Evolutionary conservation across 495 filamentous ascomycete genomes (phyloP).

Genomic region (Xylaria grammica): DNA sequence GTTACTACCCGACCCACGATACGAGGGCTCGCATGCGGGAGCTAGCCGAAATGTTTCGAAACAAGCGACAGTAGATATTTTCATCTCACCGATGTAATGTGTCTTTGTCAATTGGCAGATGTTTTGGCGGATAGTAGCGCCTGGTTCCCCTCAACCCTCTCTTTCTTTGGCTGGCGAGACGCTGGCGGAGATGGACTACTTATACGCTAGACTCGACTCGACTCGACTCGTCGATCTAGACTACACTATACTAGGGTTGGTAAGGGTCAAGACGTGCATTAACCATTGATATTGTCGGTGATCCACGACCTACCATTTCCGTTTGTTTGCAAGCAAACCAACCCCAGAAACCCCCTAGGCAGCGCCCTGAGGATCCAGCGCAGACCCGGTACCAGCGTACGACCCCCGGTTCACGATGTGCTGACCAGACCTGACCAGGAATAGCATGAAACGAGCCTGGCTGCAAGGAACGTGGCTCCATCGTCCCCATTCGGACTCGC

Average conservation of each 20-base stretch:
- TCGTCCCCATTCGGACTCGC: neutral
- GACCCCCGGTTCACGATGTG: neutral
- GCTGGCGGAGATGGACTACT: slow-evolving; percentile 7
- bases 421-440: slow-evolving; percentile 14
- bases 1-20: neutral
- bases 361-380: too few relatives aligned
- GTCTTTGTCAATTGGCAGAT: neutral
- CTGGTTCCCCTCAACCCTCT: neutral
- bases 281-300: neutral
- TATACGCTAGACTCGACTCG: too few relatives aligned
- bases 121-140: neutral
- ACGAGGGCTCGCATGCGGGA: neutral
- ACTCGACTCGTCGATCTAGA: too few relatives aligned
- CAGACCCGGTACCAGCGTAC: neutral
- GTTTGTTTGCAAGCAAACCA: neutral
- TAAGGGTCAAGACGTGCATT: slow-evolving; percentile 1
- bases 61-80: neutral
- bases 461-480: slow-evolving; percentile 14
- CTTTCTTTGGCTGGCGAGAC: slow-evolving; percentile 1
- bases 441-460: slow-evolving; percentile 16
- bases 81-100: neutral
- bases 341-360: slow-evolving; percentile 4
- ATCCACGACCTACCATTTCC: slow-evolving; percentile 17
- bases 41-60: neutral
- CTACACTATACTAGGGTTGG: neutral